Conservation (phyloP, 805 yeast genomes). For the Lachancea waltii region DNA sequence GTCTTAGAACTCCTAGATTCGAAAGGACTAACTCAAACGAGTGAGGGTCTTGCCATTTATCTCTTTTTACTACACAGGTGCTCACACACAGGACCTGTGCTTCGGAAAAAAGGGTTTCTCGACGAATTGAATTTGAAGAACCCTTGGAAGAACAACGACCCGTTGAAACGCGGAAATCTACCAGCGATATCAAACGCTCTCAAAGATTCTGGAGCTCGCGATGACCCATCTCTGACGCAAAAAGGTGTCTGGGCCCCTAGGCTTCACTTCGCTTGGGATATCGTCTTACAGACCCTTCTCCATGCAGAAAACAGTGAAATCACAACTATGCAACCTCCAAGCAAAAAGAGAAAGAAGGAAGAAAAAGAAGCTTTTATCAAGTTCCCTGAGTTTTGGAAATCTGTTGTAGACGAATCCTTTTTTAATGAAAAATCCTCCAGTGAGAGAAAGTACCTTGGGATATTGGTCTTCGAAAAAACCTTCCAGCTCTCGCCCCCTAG, state of each 20-base stretch:
- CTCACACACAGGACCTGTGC: neutral
- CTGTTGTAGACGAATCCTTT: constrained; percentile 70
- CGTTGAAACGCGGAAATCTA: constrained; percentile 66
- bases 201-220: constrained; percentile 40
- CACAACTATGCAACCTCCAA: constrained; percentile 12
- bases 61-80: constrained; percentile 29
- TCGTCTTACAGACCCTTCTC: constrained; percentile 39
- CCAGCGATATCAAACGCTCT: constrained; percentile 54
- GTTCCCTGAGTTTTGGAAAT: constrained; percentile 68
- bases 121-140: constrained; percentile 16
- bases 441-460: constrained; percentile 83
- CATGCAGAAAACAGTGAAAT: constrained; percentile 9
- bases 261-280: constrained; percentile 70
- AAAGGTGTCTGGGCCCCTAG: constrained; percentile 73
- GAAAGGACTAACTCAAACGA: constrained; percentile 51
- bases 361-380: constrained; percentile 29
- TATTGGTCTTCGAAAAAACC: constrained; percentile 57
- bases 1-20: constrained; percentile 43
- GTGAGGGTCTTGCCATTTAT: constrained; percentile 76
- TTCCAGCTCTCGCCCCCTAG: constrained; percentile 29
- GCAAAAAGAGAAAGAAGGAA: constrained; percentile 36
- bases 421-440: constrained; percentile 72
- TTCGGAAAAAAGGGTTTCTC: neutral
- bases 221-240: constrained; percentile 27
- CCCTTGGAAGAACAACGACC: constrained; percentile 67